These are phyloP conservation scores for Cladosporium sp. DNA, from an alignment of 2,329 filamentous ascomycete genomes.

Conservation along the genomic window DNA sequence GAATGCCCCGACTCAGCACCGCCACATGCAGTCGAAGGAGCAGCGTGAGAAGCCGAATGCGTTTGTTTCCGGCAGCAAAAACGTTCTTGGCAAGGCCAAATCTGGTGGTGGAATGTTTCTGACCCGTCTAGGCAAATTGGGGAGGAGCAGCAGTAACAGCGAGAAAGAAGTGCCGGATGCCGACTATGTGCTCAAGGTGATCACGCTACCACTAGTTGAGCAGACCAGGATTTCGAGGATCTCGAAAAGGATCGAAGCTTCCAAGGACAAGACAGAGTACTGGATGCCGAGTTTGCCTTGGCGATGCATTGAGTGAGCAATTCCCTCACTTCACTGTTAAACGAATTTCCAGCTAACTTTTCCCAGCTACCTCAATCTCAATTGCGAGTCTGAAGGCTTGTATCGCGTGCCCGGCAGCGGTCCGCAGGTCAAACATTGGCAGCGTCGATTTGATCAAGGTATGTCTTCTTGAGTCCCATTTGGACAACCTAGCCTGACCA, in stretches of 20 bases:
- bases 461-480: constrained; percentile 51
- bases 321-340: neutral
- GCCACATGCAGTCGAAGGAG: constrained; percentile 15
- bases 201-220: constrained; percentile 79
- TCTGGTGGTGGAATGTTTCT: constrained; percentile 21
- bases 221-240: constrained; percentile 89
- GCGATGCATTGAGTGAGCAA: constrained; percentile 75
- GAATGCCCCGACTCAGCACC: constrained; percentile 15
- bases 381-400: constrained; percentile 86
- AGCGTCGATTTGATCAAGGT: constrained; percentile 68
- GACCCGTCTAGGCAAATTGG: constrained; percentile 25
- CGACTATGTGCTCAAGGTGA: constrained; percentile 75
- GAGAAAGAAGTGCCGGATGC: constrained; percentile 61
- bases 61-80: constrained; percentile 25
- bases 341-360: constrained; percentile 12
- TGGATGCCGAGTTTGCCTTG: constrained; percentile 98
- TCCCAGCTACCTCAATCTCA: constrained; percentile 76
- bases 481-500: neutral
- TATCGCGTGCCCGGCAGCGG: constrained; percentile 90
- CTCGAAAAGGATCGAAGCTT: constrained; percentile 79
- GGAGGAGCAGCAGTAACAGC: constrained; percentile 57
- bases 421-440: constrained; percentile 87
- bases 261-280: constrained; percentile 91
- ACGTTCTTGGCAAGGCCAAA: constrained; percentile 22
- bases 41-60: constrained; percentile 21